Evolutionary conservation across 164 flowering plant genomes (phyloP), one percentile per base, ranked within the genome.

Genomic region (Nymphaea colorata): DNA sequence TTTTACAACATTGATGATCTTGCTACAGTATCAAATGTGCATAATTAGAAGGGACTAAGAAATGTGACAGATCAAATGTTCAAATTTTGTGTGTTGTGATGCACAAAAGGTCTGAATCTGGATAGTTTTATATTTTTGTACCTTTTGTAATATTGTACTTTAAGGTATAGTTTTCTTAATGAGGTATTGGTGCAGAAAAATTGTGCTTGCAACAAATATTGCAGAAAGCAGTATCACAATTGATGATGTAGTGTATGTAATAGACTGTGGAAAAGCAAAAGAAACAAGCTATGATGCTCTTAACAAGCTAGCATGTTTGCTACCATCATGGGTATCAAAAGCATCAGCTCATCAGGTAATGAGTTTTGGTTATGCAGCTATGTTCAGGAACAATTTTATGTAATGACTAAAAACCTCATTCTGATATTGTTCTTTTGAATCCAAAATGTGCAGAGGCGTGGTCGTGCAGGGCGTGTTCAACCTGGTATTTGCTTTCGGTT

Each of bases 291-390:
- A 95, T 79, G 98, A 95, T 89, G 97, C 99, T 73, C 78, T 90
- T 14, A 95, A 95, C 79, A 91, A 94, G 77, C 77, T 94, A 76
- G 97, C 99, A 60, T 91, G 97, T 73, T 71, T 94, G 64, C 70
- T 89, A 69, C 97, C 99, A 59, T 88, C 97, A 53, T 94, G 99
- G 98, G 89, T 94, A 72, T 94, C 98, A n/a, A 94, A 89, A 77
- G 98, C 98, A 75, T 91, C 97, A 69, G 95, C 96, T 61, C 98
- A 85, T 80, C 98, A 94, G 98, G 98, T 91, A 78, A 65, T 6
- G 43, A 17, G 4, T 55, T 41, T 55, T 61, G 25, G 16, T 61
- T 36, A 61, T 61, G 8, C 16, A 61, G 8, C 25, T 61, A 61
- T 61, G 64, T 36, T 61, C n/a, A 10, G 3, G 41, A 8, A 61